Base-by-base conservation (phyloP, 352 stramenopile genomes). In the Phytophthora europaea region DNA sequence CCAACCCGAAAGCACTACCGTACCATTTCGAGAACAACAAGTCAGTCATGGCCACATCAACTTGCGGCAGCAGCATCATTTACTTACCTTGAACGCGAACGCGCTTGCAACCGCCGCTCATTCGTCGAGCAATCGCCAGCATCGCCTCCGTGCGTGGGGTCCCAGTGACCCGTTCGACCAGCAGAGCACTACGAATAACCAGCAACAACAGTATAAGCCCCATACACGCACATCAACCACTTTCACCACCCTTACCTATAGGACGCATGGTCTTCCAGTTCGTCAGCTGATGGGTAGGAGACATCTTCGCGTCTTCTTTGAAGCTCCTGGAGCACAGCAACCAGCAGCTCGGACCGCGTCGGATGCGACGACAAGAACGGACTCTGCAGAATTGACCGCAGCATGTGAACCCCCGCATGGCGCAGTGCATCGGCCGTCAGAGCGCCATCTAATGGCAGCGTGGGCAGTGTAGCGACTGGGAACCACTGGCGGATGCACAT, bases 371-470 rank as follows among this genome's bases (percentile, higher is more conserved):
- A 26, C 34, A 90, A 53, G 55, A 81, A 90, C n/a, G 79, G 74
- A 65, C 83, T 90, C 62, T 87, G 74, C n/a, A 88, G 57, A 52
- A 88, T 75, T n/a, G 82, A 80, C 10, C 65, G 68, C 53, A 83
- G 61, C 36, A 89, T 59, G 55, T 87, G 76, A 47, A 79, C 22
- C 28, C 79, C 68, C 12, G 80, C 80, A 60, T 52, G 28, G 15
- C 55, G 55, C 6, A 79, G 22, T 12, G 61, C 45, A 4, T 71
- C 50, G 22, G 55, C 54, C 8, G 71, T 75, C 34, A 75, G 12
- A 36, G 48, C 65, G 6, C 47, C 45, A 26, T 54, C 60, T 47
- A 76, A 38, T 9, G 73, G 60, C 48, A 87, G 68, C 40, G 79
- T 85, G 18, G 82, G 80, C 28, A 88, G 56, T 16, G 80, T 75